Base-by-base conservation (phyloP, 1,284 basidiomycete genomes). In the Ganoderma meredithae region DNA sequence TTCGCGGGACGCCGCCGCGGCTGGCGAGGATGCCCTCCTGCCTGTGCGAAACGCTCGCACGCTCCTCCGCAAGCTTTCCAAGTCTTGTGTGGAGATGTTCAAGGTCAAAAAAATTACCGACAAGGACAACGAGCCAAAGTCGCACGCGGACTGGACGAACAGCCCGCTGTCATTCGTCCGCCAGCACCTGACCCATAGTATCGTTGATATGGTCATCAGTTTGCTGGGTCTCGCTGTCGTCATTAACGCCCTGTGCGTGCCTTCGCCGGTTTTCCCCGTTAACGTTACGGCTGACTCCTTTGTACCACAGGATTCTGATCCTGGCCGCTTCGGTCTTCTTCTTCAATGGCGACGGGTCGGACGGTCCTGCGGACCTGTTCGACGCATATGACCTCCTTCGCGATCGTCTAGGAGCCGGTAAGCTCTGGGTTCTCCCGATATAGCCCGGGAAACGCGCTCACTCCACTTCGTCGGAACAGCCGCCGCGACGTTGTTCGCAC, bases 401-500 rank as follows among this genome's bases (percentile, higher is more conserved):
- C 27, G 79, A 83, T 25, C 81, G 85, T 56, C 84, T 97, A 62
- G 94, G 95, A 17, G 82, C 86, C 78, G 84, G 92, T 90, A 76
- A 69, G 87, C 78, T 13, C 56, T 58, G 22, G 22, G 41, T 41
- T 25, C 39, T 4, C 58, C 22, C 22, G 33, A 55, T 63, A 2
- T 55, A 6, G 49, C 33, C 33, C 31, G 31, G 13, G 36, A 13
- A 55, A 12, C 47, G 39, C 3, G 41, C 58, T 60, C 58, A 60
- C 39, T 40, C 58, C 39, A 53, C 39, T 25, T n/a, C 17, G 12
- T 4, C 39, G 36, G 60, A 58, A 0, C 66, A 88, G 93, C 86
- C 52, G 90, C 94, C 17, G 96, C 91, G 0, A 88, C 90, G 36
- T 81, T 97, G 60, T 98, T 98, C 75, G 95, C 96, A 0, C 77